Base-by-base conservation (phyloP, 306 rosid genomes). In the Acmispon strigosus region DNA sequence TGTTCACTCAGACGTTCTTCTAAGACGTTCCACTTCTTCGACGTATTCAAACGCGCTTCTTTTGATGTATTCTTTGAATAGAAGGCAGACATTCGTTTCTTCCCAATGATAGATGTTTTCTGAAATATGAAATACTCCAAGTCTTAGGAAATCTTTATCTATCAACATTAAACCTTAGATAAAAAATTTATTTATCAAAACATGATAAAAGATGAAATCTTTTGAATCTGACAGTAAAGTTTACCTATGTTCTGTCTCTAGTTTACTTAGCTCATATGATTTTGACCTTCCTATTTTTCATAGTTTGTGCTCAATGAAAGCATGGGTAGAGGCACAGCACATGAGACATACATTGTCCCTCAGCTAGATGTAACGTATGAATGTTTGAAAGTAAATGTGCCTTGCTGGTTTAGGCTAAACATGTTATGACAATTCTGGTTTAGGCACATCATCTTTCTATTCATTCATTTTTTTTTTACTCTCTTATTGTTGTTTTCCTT, bases 401-500 rank as follows among this genome's bases (percentile, higher is more conserved):
- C 18, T 20, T 50, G 18, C 52, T 20, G 53, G 45, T 37, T 51
- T 17, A 19, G 44, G 15, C 52, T 19, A 61, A 60, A 19, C 53
- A 34, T 27, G 37, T 14, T 10, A 7, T 19, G 42, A 48, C 34
- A 10, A 43, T 44, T 43, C 56, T 24, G 6, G 7, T 44, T 70
- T 55, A n/a, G n/a, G n/a, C n/a, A n/a, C 41, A 29, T 55, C 2
- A n/a, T 32, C 44, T 70, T 34, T 74, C 34, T 66, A 17, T 55
- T 55, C 10, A 50, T 72, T 68, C 14, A 64, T 64, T 37, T 74
- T 19, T 64, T 20, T 42, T 54, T 19, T 73, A 17, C 34, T 59
- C 27, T 52, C 63, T 20, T 36, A 29, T 71, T 47, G 11, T 17
- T 62, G 42, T 20, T 66, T 58, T 65, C 59, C 76, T 74, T 39